Percentiles rank a stretch among this genome's conserved stretches.
These are phyloP conservation scores for Colletotrichum australisinense DNA, from an alignment of 2,329 filamentous ascomycete genomes.

Conservation along the genomic window DNA sequence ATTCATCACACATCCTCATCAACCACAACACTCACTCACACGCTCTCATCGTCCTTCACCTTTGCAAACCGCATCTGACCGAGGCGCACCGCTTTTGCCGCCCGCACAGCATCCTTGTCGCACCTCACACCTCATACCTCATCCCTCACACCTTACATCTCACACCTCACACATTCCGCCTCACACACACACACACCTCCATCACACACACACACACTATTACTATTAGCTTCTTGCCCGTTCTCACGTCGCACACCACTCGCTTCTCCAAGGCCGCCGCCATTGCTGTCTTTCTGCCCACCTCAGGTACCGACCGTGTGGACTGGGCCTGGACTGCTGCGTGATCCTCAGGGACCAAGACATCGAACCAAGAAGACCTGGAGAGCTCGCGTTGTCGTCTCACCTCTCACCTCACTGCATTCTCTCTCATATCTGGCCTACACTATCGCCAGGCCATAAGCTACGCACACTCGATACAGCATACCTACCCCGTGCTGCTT, in stretches of 20 bases:
- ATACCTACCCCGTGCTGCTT: neutral
- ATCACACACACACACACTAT: neutral
- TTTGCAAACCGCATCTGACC: slow-evolving; percentile 27
- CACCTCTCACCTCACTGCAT: neutral
- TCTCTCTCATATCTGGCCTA: neutral
- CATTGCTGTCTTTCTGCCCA: slow-evolving; percentile 5
- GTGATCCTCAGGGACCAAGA: neutral
- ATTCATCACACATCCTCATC: neutral
- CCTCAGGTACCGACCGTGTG: slow-evolving; percentile 26
- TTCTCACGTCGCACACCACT: neutral
- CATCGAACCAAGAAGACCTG: too few relatives aligned
- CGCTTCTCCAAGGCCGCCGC: neutral
- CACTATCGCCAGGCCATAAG: neutral
- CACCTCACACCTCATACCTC: neutral
- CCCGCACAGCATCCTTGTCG: slow-evolving; percentile 16
- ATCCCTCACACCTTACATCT: neutral
- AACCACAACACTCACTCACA: neutral
- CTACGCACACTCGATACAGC: neutral
- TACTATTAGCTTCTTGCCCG: neutral
- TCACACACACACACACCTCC: neutral
- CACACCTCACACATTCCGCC: neutral
- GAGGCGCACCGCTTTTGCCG: slow-evolving; percentile 27
- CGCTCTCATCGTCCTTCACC: neutral
- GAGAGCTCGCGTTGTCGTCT: neutral
- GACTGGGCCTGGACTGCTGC: slow-evolving; percentile 30